Base-by-base conservation (phyloP, 768 basidiomycete genomes). In the Paxillus involutus region DNA sequence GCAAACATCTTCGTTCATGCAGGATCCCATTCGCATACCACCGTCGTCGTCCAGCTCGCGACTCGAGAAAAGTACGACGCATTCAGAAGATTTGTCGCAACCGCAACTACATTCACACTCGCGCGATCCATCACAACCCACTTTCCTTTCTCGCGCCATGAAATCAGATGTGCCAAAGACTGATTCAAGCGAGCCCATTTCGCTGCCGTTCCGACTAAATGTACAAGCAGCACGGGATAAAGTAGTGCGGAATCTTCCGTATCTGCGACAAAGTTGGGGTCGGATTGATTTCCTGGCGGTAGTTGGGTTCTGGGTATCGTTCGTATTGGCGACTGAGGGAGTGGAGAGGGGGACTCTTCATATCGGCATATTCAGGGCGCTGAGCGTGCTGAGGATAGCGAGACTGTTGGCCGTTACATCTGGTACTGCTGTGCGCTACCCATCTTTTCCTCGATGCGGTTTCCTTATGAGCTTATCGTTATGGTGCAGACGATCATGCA, bases 231-330 rank as follows among this genome's bases (percentile, higher is more conserved):
- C 80, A 0, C 80, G 77, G 56, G 75, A 80, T 50, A 82, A 83
- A 59, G 79, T 83, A n/a, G 72, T 73, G 26, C 76, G 84, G 33
- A 86, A 88, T 58, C 77, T 94, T 2, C 94, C 96, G 0, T 98
- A 93, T 67, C 77, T 98, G 1, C 81, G 96, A 9, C 94, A 98
- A 64, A 90, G 89, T 51, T 98, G 94, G 94, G 89, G 82, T 62
- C 76, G 94, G 47, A 88, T 97, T 51, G 96, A 98, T 67, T 84
- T 89, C 58, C 71, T 98, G 42, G 92, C 96, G 1, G 83, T 98
- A 43, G 59, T 88, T 12, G 80, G 84, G 58, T 98, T 94, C 69
- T 98, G 95, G 95, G 80, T 91, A 48, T 77, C 81, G 9, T 95
- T 98, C 65, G 70, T 66, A 0, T 76, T 98, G 51, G 84, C 92